phyloP scores from a whole-genome alignment of 2,329 filamentous ascomycete species.

The Hypoxylon sp. region DNA sequence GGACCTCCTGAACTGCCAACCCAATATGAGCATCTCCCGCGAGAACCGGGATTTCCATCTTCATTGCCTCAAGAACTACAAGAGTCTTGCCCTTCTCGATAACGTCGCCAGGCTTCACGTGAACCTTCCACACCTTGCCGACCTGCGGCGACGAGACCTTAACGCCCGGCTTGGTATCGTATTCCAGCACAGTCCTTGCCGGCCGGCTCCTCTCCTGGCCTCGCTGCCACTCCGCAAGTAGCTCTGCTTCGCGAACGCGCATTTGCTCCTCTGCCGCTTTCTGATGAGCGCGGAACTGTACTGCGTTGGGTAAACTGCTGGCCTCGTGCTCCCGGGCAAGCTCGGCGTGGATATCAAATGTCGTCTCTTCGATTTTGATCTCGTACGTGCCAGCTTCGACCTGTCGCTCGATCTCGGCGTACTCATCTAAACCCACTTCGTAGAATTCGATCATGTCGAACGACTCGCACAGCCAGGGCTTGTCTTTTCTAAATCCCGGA shows the following conservation, averaged over 20 bases:
- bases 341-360: slow-evolving; percentile 45
- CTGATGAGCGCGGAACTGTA: slow-evolving; percentile 35
- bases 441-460: slow-evolving; percentile 49
- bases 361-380: slow-evolving; percentile 41
- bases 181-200: slow-evolving; percentile 10
- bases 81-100: slow-evolving; percentile 53
- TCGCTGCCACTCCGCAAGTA: slow-evolving; percentile 45
- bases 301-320: slow-evolving; percentile 29
- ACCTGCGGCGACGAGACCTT: slow-evolving; percentile 53
- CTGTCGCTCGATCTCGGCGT: slow-evolving; percentile 39
- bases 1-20: slow-evolving; percentile 27
- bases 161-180: slow-evolving; percentile 38
- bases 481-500: slow-evolving; percentile 41
- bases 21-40: slow-evolving; percentile 27
- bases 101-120: slow-evolving; percentile 51
- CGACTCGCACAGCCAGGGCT: slow-evolving; percentile 49
- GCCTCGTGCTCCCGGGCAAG: slow-evolving; percentile 36
- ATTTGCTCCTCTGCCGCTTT: slow-evolving; percentile 27
- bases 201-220: slow-evolving; percentile 33
- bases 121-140: slow-evolving; percentile 63
- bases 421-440: slow-evolving; percentile 47
- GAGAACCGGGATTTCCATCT: slow-evolving; percentile 60
- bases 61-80: slow-evolving; percentile 63
- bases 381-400: slow-evolving; percentile 46
- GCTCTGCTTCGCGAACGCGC: slow-evolving; percentile 38